These are phyloP conservation scores for Ceratobasidium sp. DNA, from an alignment of 1,284 basidiomycete genomes.

Conservation along the genomic window DNA sequence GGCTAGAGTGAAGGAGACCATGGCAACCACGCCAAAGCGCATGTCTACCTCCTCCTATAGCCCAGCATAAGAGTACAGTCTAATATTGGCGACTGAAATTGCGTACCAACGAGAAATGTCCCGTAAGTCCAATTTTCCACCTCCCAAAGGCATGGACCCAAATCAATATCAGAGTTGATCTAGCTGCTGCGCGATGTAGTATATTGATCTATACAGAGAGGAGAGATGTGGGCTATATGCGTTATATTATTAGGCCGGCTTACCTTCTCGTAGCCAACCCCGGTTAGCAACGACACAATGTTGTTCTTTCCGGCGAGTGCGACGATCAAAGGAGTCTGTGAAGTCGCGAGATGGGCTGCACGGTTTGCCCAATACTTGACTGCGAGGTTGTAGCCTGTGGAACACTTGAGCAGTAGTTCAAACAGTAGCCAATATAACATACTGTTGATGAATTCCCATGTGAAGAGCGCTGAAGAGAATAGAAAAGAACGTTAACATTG, in stretches of 20 bases:
- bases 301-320: constrained; percentile 50
- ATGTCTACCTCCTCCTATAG: constrained; percentile 31
- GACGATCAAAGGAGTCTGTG: constrained; percentile 58
- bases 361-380: constrained; percentile 41
- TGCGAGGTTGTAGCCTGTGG: constrained; percentile 53
- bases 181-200: constrained; percentile 47
- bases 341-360: constrained; percentile 52
- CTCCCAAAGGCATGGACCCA: constrained; percentile 47
- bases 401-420: constrained; percentile 24
- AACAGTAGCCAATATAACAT: constrained; percentile 51
- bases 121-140: constrained; percentile 29
- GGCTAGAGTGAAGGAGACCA: constrained; percentile 61
- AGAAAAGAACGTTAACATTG: constrained; percentile 43
- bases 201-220: constrained; percentile 41
- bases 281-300: constrained; percentile 46
- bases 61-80: not conserved
- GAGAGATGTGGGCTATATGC: not conserved
- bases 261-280: constrained; percentile 48
- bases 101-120: constrained; percentile 23
- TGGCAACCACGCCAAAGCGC: constrained; percentile 58
- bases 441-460: constrained; percentile 53
- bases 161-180: constrained; percentile 45
- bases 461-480: constrained; percentile 30
- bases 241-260: not conserved
- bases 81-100: not conserved